These are phyloP conservation scores for Handroanthus guayacan DNA, from an alignment of 257 asterid species.

Conservation along the genomic window DNA sequence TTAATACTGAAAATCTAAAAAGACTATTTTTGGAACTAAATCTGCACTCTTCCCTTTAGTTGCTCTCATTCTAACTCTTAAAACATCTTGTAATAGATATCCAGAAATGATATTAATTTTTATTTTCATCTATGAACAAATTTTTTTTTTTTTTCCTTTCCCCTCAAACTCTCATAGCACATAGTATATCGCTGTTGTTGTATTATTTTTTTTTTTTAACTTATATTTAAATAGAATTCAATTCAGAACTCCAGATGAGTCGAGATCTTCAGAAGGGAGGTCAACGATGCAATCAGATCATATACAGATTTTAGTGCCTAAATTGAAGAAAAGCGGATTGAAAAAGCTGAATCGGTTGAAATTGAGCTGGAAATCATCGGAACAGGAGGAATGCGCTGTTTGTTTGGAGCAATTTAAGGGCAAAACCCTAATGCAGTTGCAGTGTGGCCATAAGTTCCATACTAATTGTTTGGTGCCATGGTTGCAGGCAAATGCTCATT, in stretches of 20 bases:
- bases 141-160: too few species aligned
- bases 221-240: not conserved
- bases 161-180: too few species aligned
- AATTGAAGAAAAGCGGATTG: constrained; percentile 51
- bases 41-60: too few species aligned
- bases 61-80: not conserved
- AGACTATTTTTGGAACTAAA: too few species aligned
- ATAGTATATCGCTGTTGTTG: too few species aligned
- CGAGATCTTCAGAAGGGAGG: constrained; percentile 33
- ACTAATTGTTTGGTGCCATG: constrained; percentile 74
- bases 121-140: too few species aligned
- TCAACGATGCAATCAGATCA: constrained; percentile 24
- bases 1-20: too few species aligned
- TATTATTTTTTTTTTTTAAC: too few species aligned
- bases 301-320: constrained; percentile 29
- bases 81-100: not conserved
- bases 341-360: constrained; percentile 64
- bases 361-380: constrained; percentile 61
- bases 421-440: constrained; percentile 61
- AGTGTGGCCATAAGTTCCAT: constrained; percentile 78
- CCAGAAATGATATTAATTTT: not conserved
- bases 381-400: constrained; percentile 75
- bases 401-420: constrained; percentile 68
- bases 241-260: constrained; percentile 26
- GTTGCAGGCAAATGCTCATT: constrained; percentile 65